phyloP scores from a whole-genome alignment of 75 land plant genomes.

The Pseudotsuga menziesii region DNA sequence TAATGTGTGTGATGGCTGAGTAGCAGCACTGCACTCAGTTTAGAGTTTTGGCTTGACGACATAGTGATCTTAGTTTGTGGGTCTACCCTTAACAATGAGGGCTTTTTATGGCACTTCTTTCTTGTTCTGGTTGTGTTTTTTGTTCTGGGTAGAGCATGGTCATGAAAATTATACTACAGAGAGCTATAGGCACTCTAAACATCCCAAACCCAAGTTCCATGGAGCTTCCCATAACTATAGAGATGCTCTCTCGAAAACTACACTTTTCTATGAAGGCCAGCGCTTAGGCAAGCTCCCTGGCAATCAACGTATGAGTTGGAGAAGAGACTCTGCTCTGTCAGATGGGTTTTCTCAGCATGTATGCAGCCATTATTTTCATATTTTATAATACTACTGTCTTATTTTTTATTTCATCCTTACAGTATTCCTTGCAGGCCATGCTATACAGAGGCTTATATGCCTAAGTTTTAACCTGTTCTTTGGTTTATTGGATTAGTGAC shows the following conservation, averaged over 20 bases:
- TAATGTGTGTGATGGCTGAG: too few relatives aligned
- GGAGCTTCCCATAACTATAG: constrained; percentile 17
- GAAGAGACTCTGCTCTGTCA: constrained; percentile 25
- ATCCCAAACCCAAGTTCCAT: not conserved
- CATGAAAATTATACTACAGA: not conserved
- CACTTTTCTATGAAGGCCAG: constrained; percentile 36
- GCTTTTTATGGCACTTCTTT: too few relatives aligned
- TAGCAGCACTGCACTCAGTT: too few relatives aligned
- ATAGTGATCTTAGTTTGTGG: too few relatives aligned
- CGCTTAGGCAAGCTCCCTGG: constrained; percentile 27
- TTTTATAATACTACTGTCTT: too few relatives aligned
- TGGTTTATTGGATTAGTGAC: too few relatives aligned
- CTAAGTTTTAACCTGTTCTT: too few relatives aligned
- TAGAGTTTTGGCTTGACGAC: too few relatives aligned
- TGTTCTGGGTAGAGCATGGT: not conserved
- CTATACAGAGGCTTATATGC: too few relatives aligned
- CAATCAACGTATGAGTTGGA: constrained; percentile 28
- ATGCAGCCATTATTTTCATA: not conserved
- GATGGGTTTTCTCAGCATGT: constrained; percentile 21
- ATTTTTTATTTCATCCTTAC: too few relatives aligned
- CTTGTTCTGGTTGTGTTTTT: not conserved
- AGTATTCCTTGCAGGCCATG: too few relatives aligned
- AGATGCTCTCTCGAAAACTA: constrained; percentile 17
- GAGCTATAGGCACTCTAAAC: not conserved
- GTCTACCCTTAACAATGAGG: too few relatives aligned